These are phyloP conservation scores for Mycena amicta DNA, from an alignment of 768 basidiomycete species.

Conservation along the genomic window DNA sequence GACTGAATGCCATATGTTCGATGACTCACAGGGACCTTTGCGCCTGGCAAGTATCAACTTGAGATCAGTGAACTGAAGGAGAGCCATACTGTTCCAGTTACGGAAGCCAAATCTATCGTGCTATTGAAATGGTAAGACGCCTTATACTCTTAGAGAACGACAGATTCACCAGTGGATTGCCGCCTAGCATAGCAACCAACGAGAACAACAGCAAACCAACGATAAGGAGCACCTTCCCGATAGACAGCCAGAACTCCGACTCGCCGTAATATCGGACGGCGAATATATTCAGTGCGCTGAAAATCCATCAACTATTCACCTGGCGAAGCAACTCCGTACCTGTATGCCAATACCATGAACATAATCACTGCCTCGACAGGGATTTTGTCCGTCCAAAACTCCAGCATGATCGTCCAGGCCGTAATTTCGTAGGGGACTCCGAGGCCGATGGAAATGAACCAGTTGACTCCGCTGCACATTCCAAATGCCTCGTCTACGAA, in stretches of 20 bases:
- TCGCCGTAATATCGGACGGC: conserved; percentile 55
- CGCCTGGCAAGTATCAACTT: too few relatives aligned
- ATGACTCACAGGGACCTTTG: too few relatives aligned
- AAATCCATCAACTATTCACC: not conserved
- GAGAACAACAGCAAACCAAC: conserved; percentile 52
- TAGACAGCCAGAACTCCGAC: conserved; percentile 57
- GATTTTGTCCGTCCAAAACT: conserved; percentile 56
- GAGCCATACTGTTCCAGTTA: too few relatives aligned
- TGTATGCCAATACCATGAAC: conserved; percentile 41
- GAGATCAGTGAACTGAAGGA: too few relatives aligned
- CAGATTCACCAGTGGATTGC: conserved; percentile 10
- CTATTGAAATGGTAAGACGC: conserved; percentile 50
- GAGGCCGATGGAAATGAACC: conserved; percentile 50
- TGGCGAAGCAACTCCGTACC: not conserved
- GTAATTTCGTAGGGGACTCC: conserved; percentile 53
- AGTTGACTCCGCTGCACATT: conserved; percentile 57
- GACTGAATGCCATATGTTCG: too few relatives aligned
- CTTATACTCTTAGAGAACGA: not conserved
- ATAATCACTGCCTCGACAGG: conserved; percentile 48
- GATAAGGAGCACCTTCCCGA: conserved; percentile 53
- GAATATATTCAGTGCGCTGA: conserved; percentile 48
- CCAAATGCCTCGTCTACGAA: conserved; percentile 61
- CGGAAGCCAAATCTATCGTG: conserved; percentile 58
- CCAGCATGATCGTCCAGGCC: conserved; percentile 54
- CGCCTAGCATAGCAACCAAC: conserved; percentile 52